Conservation (phyloP, 805 yeast species). For the Metschnikowia matae region DNA sequence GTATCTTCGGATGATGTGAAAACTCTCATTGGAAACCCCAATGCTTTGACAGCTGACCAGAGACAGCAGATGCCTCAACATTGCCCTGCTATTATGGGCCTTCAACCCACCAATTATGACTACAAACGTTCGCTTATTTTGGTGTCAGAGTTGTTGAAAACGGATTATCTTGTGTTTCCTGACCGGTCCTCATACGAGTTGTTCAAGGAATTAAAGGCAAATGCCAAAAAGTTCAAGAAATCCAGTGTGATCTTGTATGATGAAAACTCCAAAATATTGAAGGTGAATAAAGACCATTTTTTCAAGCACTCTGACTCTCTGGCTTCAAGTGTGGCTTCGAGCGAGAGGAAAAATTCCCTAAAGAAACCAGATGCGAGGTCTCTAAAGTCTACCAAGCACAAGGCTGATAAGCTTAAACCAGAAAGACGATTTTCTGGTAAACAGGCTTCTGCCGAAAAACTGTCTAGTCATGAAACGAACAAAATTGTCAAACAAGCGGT, state of each 20-base stretch:
- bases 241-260: slow-evolving; percentile 20
- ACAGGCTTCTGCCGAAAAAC: neutral
- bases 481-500: neutral
- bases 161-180: slow-evolving; percentile 27
- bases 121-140: slow-evolving; percentile 28
- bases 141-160: slow-evolving; percentile 32
- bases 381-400: neutral
- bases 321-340: neutral
- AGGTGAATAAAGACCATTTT: neutral
- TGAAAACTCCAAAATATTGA: slow-evolving; percentile 16
- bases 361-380: neutral
- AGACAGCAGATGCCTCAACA: neutral
- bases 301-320: neutral
- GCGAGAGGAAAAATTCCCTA: neutral
- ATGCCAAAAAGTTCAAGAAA: slow-evolving; percentile 21
- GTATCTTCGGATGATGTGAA: slow-evolving; percentile 3
- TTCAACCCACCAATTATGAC: slow-evolving; percentile 20
- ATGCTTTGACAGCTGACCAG: neutral
- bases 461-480: neutral
- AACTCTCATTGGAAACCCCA: slow-evolving; percentile 1
- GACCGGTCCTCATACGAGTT: slow-evolving; percentile 24
- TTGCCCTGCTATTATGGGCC: slow-evolving; percentile 17
- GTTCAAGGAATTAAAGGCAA: slow-evolving; percentile 26
- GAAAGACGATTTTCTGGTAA: neutral
- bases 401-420: neutral